Evolutionary conservation across 495 filamentous ascomycete genomes (phyloP), one percentile per base, ranked within the genome.

Genomic region (Tuber borchii): DNA sequence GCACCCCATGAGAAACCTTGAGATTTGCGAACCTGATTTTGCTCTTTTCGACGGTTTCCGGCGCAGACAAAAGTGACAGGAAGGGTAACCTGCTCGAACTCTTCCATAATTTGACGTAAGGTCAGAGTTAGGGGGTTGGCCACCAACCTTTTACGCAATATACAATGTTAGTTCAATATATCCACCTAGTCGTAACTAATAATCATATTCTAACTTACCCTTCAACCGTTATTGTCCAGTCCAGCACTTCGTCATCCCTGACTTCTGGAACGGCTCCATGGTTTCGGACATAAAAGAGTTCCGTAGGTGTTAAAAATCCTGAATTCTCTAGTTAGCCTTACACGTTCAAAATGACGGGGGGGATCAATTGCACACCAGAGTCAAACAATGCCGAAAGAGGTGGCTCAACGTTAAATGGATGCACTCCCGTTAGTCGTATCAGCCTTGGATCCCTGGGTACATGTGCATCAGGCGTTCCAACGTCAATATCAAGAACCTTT

Each of bases 1-100:
- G 95, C 87, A 56, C 95, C 95, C 95, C 95, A 98, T 72, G 94
- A 97, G 85, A 98, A 98, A 0, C 95, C 95, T 81, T 97, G 97
- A 3, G 92, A 92, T 83, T 98, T 98, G 42, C 93, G 87, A 2
- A 97, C 93, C 44, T 91, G 86, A 77, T 98, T 98, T 81, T 98
- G 95, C 83, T 98, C 95, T 84, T 98, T 98, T 37, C 95, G 88
- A 75, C 95, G 86, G 81, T 98, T 98, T 0, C 95, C 95, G 19
- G 95, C 95, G 84, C 95, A 98, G 51, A 97, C 95, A 0, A 98
- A 87, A 0, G 95, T 97, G 79, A 97, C 86, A 0, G 95, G 95
- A 44, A 91, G 90, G 14, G 94, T 97, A 31, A 94, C 88, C 82
- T 97, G 92, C 73, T 95, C 91, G 80, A 91, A 97, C 4, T 93